phyloP scores from a whole-genome alignment of 169 alveolate species.

The Amoebophrya sp. region DNA sequence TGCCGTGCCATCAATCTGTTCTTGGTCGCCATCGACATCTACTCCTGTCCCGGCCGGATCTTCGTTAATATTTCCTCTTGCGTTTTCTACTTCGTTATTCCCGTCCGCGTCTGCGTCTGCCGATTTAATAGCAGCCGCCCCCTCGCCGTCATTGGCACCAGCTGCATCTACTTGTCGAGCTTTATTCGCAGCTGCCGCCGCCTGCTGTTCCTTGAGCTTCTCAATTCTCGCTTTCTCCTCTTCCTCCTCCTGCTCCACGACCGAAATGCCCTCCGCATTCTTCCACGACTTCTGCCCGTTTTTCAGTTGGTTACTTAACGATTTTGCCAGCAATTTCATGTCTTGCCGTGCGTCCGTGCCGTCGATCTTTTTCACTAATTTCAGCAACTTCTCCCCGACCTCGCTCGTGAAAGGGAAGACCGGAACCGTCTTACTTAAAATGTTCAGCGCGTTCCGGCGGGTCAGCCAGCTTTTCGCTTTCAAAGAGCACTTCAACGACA shows the following conservation, averaged over 20 bases:
- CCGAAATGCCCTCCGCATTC: not conserved
- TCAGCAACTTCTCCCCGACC: not conserved
- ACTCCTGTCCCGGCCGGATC: no score
- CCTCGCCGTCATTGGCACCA: not conserved
- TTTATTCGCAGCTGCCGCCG: not conserved
- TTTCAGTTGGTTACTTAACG: not conserved
- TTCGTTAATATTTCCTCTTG: no score
- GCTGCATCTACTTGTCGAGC: not conserved
- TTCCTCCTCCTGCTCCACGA: not conserved
- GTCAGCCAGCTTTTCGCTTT: not conserved
- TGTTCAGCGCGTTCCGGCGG: not conserved
- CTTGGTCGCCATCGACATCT: no score
- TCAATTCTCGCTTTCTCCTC: not conserved
- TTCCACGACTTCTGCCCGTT: not conserved
- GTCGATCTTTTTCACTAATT: not conserved
- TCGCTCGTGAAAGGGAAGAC: not conserved
- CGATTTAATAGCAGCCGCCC: not conserved
- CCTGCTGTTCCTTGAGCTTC: not conserved
- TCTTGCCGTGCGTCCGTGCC: not conserved
- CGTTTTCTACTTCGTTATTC: not conserved
- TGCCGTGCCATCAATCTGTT: no score
- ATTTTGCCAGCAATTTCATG: not conserved
- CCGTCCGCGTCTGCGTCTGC: not conserved
- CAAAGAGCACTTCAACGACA: not conserved
- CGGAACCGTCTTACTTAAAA: not conserved